A percentile compares a stretch with the other conserved stretches of the same genome.
phyloP scores from a whole-genome alignment of 2,329 filamentous ascomycete species.

The Aspergillus pseudoviridinutans region DNA sequence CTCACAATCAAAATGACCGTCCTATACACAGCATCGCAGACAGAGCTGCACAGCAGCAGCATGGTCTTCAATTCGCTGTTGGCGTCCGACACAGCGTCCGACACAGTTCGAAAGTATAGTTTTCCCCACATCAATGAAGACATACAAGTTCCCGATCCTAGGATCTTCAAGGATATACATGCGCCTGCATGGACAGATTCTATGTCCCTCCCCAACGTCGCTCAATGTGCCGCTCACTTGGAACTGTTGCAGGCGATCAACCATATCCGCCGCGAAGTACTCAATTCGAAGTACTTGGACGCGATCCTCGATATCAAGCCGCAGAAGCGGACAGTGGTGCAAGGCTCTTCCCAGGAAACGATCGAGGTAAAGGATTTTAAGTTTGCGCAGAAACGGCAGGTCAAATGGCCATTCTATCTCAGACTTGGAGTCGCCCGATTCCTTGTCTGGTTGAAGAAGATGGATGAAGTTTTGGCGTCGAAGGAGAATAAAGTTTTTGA shows the following conservation, averaged over 20 bases:
- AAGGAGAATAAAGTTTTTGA: background rate
- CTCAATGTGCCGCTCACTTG: conserved; percentile 13
- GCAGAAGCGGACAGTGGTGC: background rate
- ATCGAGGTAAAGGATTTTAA: background rate
- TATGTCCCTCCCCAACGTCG: conserved; percentile 2
- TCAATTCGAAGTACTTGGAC: conserved; percentile 8
- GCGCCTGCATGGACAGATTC: background rate
- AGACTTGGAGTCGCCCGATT: conserved; percentile 9
- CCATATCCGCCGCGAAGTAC: conserved; percentile 3
- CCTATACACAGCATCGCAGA: background rate
- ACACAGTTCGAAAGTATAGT: no score
- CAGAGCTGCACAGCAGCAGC: background rate
- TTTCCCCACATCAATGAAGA: background rate
- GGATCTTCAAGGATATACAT: background rate
- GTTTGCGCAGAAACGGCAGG: background rate
- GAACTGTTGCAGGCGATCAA: conserved; percentile 15
- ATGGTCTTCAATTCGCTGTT: background rate
- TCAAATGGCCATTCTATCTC: conserved; percentile 12
- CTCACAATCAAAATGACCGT: background rate
- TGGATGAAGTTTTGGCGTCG: background rate
- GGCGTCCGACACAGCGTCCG: no score
- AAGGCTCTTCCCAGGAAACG: background rate
- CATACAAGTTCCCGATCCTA: background rate
- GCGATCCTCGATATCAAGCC: conserved; percentile 1
- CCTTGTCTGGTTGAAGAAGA: conserved; percentile 4